phyloP scores from a whole-genome alignment of 352 stramenopile genomes.

The Poterioochromonas sp. region DNA sequence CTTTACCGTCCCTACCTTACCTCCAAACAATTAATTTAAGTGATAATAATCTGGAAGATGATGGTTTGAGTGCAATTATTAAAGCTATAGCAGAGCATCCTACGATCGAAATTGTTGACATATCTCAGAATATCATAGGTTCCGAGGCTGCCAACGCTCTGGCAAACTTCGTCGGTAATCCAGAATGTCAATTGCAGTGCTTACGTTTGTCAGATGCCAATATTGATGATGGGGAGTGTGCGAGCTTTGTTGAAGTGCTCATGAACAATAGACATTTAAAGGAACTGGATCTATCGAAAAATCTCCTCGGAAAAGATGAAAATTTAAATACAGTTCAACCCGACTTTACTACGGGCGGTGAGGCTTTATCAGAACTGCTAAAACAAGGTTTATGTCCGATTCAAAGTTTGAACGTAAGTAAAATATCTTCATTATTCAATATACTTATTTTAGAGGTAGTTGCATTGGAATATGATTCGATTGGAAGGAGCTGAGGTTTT shows the following conservation, averaged over 20 bases:
- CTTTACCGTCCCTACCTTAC: constrained; percentile 27
- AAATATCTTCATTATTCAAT: no score
- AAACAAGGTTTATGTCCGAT: neutral
- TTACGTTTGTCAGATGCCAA: constrained; percentile 33
- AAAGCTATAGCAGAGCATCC: neutral
- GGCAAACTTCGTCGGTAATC: constrained; percentile 2
- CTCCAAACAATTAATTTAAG: constrained; percentile 32
- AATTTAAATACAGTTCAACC: constrained; percentile 34
- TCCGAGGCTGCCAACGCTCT: constrained; percentile 31
- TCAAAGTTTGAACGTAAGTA: constrained; percentile 9
- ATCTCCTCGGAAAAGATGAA: constrained; percentile 36
- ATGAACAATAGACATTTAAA: constrained; percentile 37
- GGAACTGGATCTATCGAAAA: constrained; percentile 23
- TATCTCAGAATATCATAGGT: constrained; percentile 43
- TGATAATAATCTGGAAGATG: constrained; percentile 40
- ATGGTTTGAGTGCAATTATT: constrained; percentile 11
- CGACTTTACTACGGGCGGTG: constrained; percentile 37
- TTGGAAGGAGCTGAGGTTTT: constrained; percentile 29
- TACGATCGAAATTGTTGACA: constrained; percentile 34
- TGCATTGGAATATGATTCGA: constrained; percentile 36
- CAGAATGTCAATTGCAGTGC: constrained; percentile 13
- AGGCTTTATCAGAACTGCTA: constrained; percentile 38
- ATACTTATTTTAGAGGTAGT: no score
- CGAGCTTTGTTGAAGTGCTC: constrained; percentile 39
- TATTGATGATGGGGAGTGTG: constrained; percentile 43